A percentile compares a stretch with the other conserved stretches of the same genome.
These are phyloP conservation scores for Penicillium sclerotigenum DNA, from an alignment of 2,329 filamentous ascomycete genomes.

Conservation along the genomic window DNA sequence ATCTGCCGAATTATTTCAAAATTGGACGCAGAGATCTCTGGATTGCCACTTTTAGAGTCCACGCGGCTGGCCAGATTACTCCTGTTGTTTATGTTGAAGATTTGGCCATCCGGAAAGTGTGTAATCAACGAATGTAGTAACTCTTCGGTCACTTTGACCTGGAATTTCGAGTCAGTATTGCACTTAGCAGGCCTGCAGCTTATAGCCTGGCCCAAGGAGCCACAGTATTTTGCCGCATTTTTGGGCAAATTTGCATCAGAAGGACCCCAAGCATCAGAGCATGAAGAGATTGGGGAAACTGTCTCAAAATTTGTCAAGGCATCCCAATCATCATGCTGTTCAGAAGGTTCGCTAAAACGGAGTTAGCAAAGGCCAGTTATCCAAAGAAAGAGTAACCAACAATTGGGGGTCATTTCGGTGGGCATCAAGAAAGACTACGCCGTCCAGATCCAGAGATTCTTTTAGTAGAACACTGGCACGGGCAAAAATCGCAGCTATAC, in stretches of 20 bases:
- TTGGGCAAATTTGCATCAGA: not conserved
- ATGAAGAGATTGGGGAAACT: not conserved
- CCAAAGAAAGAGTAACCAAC: conserved; percentile 10
- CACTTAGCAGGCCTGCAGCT: not conserved
- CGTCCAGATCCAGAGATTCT: conserved; percentile 43
- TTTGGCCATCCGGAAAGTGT: conserved; percentile 26
- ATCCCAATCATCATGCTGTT: conserved; percentile 23
- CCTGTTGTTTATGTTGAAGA: conserved; percentile 16
- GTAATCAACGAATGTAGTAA: conserved; percentile 18
- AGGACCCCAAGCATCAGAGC: not conserved
- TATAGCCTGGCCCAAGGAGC: conserved; percentile 19
- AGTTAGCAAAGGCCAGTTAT: not conserved
- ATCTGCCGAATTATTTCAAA: conserved; percentile 7
- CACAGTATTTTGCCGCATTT: conserved; percentile 14
- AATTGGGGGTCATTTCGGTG: conserved; percentile 24
- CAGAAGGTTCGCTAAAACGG: conserved; percentile 13
- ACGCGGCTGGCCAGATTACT: not conserved
- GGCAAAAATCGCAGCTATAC: conserved; percentile 36
- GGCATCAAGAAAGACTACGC: conserved; percentile 34
- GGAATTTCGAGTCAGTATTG: not conserved
- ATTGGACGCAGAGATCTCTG: not conserved
- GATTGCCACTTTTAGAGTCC: not conserved
- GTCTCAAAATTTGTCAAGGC: conserved; percentile 10
- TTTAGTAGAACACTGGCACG: conserved; percentile 46
- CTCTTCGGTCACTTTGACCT: conserved; percentile 14